A percentile compares a stretch with the other conserved stretches of the same genome.
phyloP scores from a whole-genome alignment of 2,329 filamentous ascomycete species.

The Epichloe sp. region DNA sequence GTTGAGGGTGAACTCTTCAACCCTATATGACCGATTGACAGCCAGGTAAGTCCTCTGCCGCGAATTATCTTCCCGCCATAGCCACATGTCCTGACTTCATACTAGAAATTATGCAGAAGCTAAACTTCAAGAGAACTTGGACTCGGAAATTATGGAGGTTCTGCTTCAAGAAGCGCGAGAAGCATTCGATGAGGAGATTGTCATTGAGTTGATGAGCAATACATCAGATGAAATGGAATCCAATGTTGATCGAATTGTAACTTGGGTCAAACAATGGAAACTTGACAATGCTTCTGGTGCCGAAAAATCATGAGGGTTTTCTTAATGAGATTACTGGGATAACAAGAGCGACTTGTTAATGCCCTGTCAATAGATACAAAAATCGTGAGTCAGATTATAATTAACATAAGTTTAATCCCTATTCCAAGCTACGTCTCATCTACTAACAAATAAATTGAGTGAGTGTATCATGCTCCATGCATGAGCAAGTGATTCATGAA shows the following conservation, averaged over 20 bases:
- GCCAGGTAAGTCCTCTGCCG: conserved; percentile 39
- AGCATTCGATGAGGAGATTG: conserved; percentile 72
- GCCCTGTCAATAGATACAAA: too few relatives aligned
- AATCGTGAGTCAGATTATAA: too few relatives aligned
- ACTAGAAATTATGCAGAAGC: conserved; percentile 63
- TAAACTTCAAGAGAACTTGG: conserved; percentile 92
- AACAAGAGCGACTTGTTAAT: too few relatives aligned
- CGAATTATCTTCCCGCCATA: too few relatives aligned
- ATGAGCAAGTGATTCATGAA: too few relatives aligned
- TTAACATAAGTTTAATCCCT: too few relatives aligned
- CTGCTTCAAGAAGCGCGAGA: conserved; percentile 81
- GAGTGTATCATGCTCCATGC: too few relatives aligned
- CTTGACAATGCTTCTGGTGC: conserved; percentile 1
- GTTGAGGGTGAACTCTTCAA: conserved; percentile 63
- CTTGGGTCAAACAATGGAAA: conserved; percentile 77
- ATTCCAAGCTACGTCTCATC: too few relatives aligned
- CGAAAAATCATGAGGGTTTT: background rate
- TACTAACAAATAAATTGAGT: too few relatives aligned
- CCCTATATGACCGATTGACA: conserved; percentile 73
- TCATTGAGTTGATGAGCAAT: conserved; percentile 80
- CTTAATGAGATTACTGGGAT: background rate
- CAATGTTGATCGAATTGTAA: conserved; percentile 73
- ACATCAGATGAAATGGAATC: conserved; percentile 71
- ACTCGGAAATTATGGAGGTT: conserved; percentile 96
- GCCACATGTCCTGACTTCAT: background rate